Conservation (phyloP, 192 early-diverging fungal genomes). For the Oehlia diaphana region DNA sequence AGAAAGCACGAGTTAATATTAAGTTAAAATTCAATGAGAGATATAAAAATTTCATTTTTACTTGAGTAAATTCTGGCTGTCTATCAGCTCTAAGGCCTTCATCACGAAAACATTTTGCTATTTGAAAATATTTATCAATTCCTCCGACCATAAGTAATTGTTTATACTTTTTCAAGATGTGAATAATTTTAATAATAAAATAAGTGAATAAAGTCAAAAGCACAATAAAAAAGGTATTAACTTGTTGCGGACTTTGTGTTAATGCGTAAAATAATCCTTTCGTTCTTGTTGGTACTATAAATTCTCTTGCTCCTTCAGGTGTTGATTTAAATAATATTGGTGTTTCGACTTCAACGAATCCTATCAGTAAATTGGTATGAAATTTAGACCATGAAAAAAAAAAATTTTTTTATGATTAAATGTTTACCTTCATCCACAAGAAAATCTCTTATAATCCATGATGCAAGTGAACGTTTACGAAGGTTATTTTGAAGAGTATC, state of each 20-base stretch:
- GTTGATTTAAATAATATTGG: conserved; percentile 89
- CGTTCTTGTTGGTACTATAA: conserved; percentile 86
- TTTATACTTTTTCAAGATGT: conserved; percentile 68
- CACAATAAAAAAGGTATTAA: conserved; percentile 20
- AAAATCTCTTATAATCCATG: conserved; percentile 68
- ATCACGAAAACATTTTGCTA: conserved; percentile 90
- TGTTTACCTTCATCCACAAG: conserved; percentile 60
- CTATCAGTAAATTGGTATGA: conserved; percentile 35
- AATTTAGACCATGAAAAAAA: not conserved
- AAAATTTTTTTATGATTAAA: no score
- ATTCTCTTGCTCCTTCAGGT: conserved; percentile 92
- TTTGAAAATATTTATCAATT: conserved; percentile 89
- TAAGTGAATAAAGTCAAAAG: not conserved
- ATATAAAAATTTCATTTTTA: conserved; percentile 26
- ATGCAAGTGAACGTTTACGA: conserved; percentile 63
- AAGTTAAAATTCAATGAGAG: not conserved
- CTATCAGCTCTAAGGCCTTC: conserved; percentile 85
- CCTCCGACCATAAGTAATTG: conserved; percentile 90
- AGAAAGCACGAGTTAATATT: not conserved
- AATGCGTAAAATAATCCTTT: conserved; percentile 80
- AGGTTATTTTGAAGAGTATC: conserved; percentile 74
- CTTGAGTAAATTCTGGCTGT: conserved; percentile 94
- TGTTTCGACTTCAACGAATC: conserved; percentile 91
- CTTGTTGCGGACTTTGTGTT: conserved; percentile 89
- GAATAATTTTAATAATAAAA: not conserved